Evolutionary conservation across 148 eudicot genomes (phyloP), one percentile per base, ranked within the genome.

Genomic region (Cornus suecica): DNA sequence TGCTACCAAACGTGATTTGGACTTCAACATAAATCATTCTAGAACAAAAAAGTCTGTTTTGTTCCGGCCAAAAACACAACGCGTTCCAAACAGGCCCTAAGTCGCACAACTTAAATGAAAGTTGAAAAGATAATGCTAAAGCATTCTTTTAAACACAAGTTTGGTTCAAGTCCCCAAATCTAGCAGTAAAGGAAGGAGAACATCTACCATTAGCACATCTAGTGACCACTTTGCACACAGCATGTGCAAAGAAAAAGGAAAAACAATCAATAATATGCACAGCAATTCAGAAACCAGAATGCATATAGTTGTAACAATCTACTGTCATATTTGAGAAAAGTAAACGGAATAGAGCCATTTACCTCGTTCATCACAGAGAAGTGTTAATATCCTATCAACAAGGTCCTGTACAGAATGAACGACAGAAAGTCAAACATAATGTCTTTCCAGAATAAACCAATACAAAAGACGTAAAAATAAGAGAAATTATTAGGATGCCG

Each of bases 331-430:
- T 48, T 11, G 20, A 48, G 54, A 48, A 48, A 48, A 48, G 54
- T 8, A 48, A 58, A n/a, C n/a, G 62, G 24, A 58, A 58, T 18
- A 64, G 48, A 48, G 62, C 56, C 37, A 77, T 77, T 89, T 81
- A 93, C 98, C 95, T 85, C 90, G 86, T 73, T 92, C 98, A 76
- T 87, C 89, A 51, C 87, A 86, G 74, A 94, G 88, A 73, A 85
- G 82, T 66, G 90, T 89, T 84, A 90, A 26, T 77, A 94, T 86
- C 76, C 95, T 82, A 78, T 92, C 98, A 70, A 83, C 71, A 61
- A 94, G 95, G 82, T 94, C 98, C 98, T 94, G 78, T 81, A 83
- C 71, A 66, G 63, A 52, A 65, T 37, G 70, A 68, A 74, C 69
- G n/a, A 66, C 14, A 61, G 29, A 41, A 16, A 69, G 24, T 69